These are phyloP conservation scores for Paralagenidium karlingii DNA, from an alignment of 352 stramenopile species.

Conservation along the genomic window DNA sequence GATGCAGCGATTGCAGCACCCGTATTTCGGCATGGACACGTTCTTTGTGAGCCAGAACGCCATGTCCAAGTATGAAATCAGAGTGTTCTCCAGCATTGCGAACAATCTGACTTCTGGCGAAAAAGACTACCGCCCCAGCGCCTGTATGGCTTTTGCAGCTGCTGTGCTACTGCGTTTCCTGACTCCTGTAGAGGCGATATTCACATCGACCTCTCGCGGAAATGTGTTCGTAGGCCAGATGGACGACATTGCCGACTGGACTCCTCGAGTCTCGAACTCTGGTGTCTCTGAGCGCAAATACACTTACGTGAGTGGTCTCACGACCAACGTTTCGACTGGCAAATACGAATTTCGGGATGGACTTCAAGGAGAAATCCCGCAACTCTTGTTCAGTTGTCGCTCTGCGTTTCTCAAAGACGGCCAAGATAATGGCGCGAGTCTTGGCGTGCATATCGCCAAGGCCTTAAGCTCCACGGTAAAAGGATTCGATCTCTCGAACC, in stretches of 20 bases:
- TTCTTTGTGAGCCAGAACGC: constrained; percentile 92
- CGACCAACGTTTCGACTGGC: constrained; percentile 19
- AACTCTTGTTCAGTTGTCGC: constrained; percentile 10
- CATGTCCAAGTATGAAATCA: constrained; percentile 26
- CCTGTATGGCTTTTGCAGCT: constrained; percentile 34
- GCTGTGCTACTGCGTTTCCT: constrained; percentile 32
- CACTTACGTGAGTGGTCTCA: constrained; percentile 25
- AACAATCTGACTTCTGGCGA: constrained; percentile 4
- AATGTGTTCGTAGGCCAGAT: constrained; percentile 27
- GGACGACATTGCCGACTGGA: constrained; percentile 5
- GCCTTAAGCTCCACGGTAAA: constrained; percentile 16
- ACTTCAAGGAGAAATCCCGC: constrained; percentile 10
- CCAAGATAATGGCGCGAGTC: constrained; percentile 21
- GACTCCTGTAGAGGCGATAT: constrained; percentile 21
- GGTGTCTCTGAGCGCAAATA: neutral
- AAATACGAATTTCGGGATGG: constrained; percentile 45
- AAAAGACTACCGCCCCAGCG: constrained; percentile 16
- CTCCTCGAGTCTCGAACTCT: neutral
- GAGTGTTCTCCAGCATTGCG: constrained; percentile 21
- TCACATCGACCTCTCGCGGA: constrained; percentile 4
- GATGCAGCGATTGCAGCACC: constrained; percentile 72
- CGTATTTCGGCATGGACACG: constrained; percentile 82
- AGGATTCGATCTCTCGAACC: constrained; percentile 25
- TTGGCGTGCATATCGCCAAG: constrained; percentile 20
- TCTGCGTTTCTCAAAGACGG: constrained; percentile 13